phyloP scores from a whole-genome alignment of 1,284 basidiomycete genomes.

The Agaricales sp. region DNA sequence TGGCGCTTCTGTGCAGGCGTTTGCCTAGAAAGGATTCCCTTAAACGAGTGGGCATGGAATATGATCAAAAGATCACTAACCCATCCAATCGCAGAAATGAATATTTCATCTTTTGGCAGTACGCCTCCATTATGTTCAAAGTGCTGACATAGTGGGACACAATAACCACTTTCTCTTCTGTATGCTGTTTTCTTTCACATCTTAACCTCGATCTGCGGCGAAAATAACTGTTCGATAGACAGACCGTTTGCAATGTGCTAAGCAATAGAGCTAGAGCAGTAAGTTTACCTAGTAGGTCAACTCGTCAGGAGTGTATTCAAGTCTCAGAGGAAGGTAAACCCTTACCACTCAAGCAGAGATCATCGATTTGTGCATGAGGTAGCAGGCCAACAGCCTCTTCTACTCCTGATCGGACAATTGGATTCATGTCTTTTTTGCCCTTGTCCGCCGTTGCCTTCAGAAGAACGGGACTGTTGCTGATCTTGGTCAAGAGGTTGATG shows the following conservation, averaged over 20 bases:
- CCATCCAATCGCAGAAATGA: conserved; percentile 85
- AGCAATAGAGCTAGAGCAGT: conserved; percentile 70
- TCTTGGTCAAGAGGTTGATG: conserved; percentile 76
- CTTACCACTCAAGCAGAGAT: conserved; percentile 68
- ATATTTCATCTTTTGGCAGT: conserved; percentile 71
- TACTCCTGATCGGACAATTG: conserved; percentile 30
- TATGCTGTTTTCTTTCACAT: conserved; percentile 44
- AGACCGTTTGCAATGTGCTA: conserved; percentile 47
- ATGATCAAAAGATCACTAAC: conserved; percentile 25
- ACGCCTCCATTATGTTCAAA: conserved; percentile 84
- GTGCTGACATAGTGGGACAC: conserved; percentile 90
- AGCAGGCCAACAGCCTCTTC: conserved; percentile 57
- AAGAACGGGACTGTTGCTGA: conserved; percentile 89
- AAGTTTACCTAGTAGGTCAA: conserved; percentile 63
- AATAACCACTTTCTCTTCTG: conserved; percentile 88
- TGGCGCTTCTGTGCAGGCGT: conserved; percentile 77
- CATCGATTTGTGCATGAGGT: conserved; percentile 56
- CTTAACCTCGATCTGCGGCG: too few relatives aligned
- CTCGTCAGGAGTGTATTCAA: not conserved
- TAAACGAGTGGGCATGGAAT: conserved; percentile 4
- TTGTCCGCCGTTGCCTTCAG: conserved; percentile 66
- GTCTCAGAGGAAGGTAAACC: not conserved
- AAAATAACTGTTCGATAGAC: too few relatives aligned
- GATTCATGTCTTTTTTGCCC: conserved; percentile 28
- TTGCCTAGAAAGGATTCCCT: conserved; percentile 33